Base-by-base conservation (phyloP, 805 yeast species). In the Candida orba region DNA sequence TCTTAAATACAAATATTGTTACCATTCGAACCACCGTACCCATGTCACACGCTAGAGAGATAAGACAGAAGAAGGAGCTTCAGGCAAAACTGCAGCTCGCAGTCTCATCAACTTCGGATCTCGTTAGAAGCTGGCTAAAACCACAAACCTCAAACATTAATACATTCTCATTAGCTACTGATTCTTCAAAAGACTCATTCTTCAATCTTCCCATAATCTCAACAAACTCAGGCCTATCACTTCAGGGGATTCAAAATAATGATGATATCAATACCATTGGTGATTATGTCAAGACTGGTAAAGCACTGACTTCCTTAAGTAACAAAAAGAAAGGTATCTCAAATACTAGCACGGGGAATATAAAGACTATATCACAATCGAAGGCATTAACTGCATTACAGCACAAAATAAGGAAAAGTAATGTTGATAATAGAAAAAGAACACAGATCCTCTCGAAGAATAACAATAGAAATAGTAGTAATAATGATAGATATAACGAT, bases 31-130 rank as follows among this genome's bases (percentile, higher is more conserved):
- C 12, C 27, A 25, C 10, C 27, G 12, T 10, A 25, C 27, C 27
- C 27, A 54, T 57, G 62, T 56, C 62, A 10, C 51, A 45, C 33
- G 58, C 44, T 9, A 44, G 39, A 23, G 62, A 58, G 49, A 58
- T 58, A 37, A 53, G 46, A 39, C 44, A 52, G 36, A 58, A 56
- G 40, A 49, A 55, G 39, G 53, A 54, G 20, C 13, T 58, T 1
- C 59, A 55, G 38, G 54, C 58, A 3, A 48, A 41, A 30, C 43
- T 58, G n/a, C 56, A 55, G 20, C 41, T 54, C 2, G 53, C 57
- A 0, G 25, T 50, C 14, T 48, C 49, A 9, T 45, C 46, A 17
- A 50, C 59, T 7, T 36, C 44, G 3, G n/a, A 42, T 2, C 48
- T 49, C 3, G 56, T 56, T 9, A 36, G 50, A 2, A 43, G 48